Evolutionary conservation across 805 yeast species (phyloP), one percentile per base, ranked within the genome.

Genomic region (Yarrowia bubula): DNA sequence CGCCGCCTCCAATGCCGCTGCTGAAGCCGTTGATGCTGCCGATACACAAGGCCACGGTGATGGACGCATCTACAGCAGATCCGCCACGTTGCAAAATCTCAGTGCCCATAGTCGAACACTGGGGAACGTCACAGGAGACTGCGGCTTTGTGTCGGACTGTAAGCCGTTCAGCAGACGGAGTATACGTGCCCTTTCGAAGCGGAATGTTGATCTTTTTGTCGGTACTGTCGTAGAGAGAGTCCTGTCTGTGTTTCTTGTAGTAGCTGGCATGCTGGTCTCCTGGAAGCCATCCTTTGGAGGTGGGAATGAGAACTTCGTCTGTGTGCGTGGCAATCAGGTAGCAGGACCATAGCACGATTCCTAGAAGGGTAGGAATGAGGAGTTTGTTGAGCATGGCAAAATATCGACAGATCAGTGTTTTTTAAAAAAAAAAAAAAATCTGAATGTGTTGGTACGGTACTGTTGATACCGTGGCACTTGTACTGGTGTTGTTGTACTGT

Each of bases 1-100:
- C 90, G 9, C 99, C 98, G 4, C 98, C 98, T 8, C 98, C 97
- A 47, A 93, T 86, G 0, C 98, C 97, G 1, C 96, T 87, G 66
- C 87, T 87, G 77, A 88, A 90, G 68, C 91, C 86, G 72, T 90
- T 89, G 22, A 90, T 76, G 64, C 89, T 81, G 1, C 98, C 98
- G 37, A 93, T 85, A 72, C 99, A 93, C 33, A 93, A 79, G 0
- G 96, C 90, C 11, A 90, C 89, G 0, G 96, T 88, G 1, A 93
- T 87, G 0, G 96, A 90, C 0, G 97, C 96, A 74, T 93, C 99
- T 0, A 96, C 97, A 1, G 98, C 97, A 70, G 85, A 87, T 0
- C 97, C 96, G 8, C 80, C 79, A 22, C 70, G 69, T 62, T 75
- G 70, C 35, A 88, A 74, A 15, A 89, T 83, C 6, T 80, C 76